phyloP scores from a whole-genome alignment of 306 rosid genomes.

The Cucurbita moschata region DNA sequence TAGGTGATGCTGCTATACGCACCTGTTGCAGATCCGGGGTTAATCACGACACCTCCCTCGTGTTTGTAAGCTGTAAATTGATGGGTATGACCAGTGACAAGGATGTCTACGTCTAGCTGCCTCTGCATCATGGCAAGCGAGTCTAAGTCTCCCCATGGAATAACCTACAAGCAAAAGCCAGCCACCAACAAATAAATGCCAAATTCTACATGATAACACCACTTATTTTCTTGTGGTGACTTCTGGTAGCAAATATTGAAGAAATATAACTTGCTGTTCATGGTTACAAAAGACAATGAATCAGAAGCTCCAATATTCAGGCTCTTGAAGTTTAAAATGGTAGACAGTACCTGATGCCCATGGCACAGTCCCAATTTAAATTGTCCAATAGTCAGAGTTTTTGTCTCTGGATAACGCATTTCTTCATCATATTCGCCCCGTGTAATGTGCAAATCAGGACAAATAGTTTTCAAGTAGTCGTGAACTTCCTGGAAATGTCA shows the following conservation, averaged over 20 bases:
- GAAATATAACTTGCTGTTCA: neutral
- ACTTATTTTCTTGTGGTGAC: neutral
- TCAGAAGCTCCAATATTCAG: neutral
- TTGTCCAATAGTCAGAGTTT: slow-evolving; percentile 91
- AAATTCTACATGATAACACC: neutral
- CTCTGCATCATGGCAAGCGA: slow-evolving; percentile 98
- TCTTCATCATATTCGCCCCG: slow-evolving; percentile 97
- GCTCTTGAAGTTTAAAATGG: neutral
- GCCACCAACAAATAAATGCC: neutral
- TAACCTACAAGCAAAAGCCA: slow-evolving; percentile 47
- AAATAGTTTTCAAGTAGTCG: slow-evolving; percentile 94
- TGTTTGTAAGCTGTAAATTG: slow-evolving; percentile 97
- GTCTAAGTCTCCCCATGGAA: slow-evolving; percentile 99
- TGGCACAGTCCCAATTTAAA: slow-evolving; percentile 93
- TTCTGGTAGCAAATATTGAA: neutral
- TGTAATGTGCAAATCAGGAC: slow-evolving; percentile 86
- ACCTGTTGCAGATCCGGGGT: slow-evolving; percentile 97
- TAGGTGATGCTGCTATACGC: slow-evolving; percentile 90
- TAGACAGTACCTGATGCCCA: slow-evolving; percentile 78
- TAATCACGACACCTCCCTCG: slow-evolving; percentile 90
- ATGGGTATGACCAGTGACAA: slow-evolving; percentile 92
- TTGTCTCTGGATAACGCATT: slow-evolving; percentile 80
- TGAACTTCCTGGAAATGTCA: slow-evolving; percentile 66
- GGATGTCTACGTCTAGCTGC: slow-evolving; percentile 98
- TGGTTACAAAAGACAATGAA: neutral